A percentile compares a stretch with the other conserved stretches of the same genome.
Evolutionary conservation across 352 stramenopile genomes (phyloP).

Genomic region (Elongisporangium undulatum): DNA sequence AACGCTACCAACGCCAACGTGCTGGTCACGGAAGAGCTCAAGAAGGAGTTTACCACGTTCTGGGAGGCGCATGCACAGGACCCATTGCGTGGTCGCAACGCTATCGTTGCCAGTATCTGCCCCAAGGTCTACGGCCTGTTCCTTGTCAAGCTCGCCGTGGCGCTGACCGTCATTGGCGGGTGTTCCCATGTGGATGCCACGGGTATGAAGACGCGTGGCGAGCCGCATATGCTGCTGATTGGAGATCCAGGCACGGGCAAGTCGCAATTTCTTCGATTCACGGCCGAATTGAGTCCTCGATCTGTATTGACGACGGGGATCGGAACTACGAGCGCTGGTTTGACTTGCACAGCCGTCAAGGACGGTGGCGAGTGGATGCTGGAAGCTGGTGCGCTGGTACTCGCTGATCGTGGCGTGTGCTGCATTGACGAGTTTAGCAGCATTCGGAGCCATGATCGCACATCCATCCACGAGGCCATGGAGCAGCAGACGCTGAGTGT

Average conservation of each 20-base stretch:
- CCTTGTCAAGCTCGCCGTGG: slow-evolving; percentile 90
- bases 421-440: slow-evolving; percentile 98
- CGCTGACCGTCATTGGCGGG: slow-evolving; percentile 92
- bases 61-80: slow-evolving; percentile 61
- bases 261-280: slow-evolving; percentile 96
- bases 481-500: slow-evolving; percentile 97
- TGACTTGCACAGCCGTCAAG: slow-evolving; percentile 96
- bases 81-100: slow-evolving; percentile 76
- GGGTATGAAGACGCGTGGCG: slow-evolving; percentile 75
- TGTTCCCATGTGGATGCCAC: slow-evolving; percentile 64
- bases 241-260: slow-evolving; percentile 86
- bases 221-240: slow-evolving; percentile 85
- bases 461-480: slow-evolving; percentile 97
- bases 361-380: slow-evolving; percentile 95
- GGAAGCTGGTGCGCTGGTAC: slow-evolving; percentile 93
- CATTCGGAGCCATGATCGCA: slow-evolving; percentile 92
- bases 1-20: slow-evolving; percentile 61
- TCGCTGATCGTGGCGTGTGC: slow-evolving; percentile 90
- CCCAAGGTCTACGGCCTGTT: slow-evolving; percentile 94
- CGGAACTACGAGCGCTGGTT: slow-evolving; percentile 93
- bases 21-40: slow-evolving; percentile 74
- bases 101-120: slow-evolving; percentile 92
- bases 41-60: slow-evolving; percentile 90
- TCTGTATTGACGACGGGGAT: slow-evolving; percentile 96
- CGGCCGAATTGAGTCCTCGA: slow-evolving; percentile 90